These are phyloP conservation scores for Cryptosporidium bovis DNA, from an alignment of 169 alveolate species.

Conservation along the genomic window DNA sequence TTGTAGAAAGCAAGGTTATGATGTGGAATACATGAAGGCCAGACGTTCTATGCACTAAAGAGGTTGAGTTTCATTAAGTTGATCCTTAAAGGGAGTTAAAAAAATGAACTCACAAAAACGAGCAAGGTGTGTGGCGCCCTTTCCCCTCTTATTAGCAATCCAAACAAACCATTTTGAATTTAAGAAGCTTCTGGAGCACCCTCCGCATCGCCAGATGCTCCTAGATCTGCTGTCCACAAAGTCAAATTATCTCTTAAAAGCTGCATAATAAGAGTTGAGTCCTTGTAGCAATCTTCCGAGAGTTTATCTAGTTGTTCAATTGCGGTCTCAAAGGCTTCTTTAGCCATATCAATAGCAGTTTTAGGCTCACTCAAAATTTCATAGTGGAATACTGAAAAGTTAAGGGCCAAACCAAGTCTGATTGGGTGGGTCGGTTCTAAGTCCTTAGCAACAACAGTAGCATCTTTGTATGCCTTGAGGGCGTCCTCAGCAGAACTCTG, in stretches of 20 bases:
- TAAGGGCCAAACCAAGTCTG: constrained; percentile 97
- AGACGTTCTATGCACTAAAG: too few species aligned
- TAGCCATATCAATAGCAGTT: constrained; percentile 98
- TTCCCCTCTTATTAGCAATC: constrained; percentile 6
- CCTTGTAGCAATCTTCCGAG: constrained; percentile 94
- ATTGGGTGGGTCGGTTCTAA: constrained; percentile 97
- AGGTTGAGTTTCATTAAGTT: too few species aligned
- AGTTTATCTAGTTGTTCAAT: constrained; percentile 94
- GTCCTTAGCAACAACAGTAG: constrained; percentile 94
- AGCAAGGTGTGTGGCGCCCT: constrained; percentile 1
- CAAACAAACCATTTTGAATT: background rate
- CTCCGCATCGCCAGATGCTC: constrained; percentile 77
- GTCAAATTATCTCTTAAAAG: constrained; percentile 95
- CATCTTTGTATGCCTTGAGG: constrained; percentile 95
- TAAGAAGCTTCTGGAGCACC: constrained; percentile 76
- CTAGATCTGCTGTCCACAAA: constrained; percentile 95
- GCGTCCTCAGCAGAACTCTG: constrained; percentile 96
- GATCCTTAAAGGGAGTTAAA: too few species aligned
- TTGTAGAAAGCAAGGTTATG: too few species aligned
- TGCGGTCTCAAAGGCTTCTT: constrained; percentile 95
- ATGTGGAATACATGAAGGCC: too few species aligned
- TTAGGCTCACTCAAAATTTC: constrained; percentile 97
- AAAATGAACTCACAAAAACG: too few species aligned
- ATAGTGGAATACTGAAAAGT: constrained; percentile 98
- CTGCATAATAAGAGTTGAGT: constrained; percentile 95